Conservation (phyloP, 257 asterid genomes). For the Solanum pennellii region DNA sequence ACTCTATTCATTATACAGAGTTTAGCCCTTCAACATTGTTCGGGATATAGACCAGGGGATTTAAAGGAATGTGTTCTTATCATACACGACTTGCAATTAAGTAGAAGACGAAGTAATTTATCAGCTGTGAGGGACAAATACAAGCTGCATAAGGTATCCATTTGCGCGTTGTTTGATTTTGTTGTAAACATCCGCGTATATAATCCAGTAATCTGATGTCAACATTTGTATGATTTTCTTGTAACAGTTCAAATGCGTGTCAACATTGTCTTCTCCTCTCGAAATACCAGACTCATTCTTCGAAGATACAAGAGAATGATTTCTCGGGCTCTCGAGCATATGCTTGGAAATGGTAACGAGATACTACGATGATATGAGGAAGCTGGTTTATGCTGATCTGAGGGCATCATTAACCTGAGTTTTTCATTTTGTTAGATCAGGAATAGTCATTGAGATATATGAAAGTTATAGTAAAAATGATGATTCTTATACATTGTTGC, state of each 20-base stretch:
- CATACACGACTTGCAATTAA: constrained; percentile 57
- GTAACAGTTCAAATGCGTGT: constrained; percentile 70
- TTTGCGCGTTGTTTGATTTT: neutral
- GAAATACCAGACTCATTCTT: constrained; percentile 45
- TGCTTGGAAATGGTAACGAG: neutral
- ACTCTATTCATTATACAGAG: constrained; percentile 5
- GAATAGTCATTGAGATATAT: neutral
- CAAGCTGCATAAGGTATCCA: constrained; percentile 54
- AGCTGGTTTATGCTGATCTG: neutral
- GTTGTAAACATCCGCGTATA: neutral
- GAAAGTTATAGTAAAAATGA: neutral
- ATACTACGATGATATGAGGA: neutral
- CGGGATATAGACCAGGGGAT: constrained; percentile 55
- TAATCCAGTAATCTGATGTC: neutral
- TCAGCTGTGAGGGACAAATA: constrained; percentile 65
- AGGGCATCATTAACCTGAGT: neutral
- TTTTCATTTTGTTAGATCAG: neutral
- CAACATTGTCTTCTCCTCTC: constrained; percentile 32
- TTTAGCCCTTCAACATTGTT: constrained; percentile 21
- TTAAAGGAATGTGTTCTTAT: constrained; percentile 50
- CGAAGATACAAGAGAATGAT: neutral
- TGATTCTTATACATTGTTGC: neutral
- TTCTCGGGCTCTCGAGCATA: neutral
- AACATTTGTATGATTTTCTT: neutral
- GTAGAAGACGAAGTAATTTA: constrained; percentile 39